Conservation (phyloP, 169 alveolate genomes). For the Besnoitia besnoiti region DNA sequence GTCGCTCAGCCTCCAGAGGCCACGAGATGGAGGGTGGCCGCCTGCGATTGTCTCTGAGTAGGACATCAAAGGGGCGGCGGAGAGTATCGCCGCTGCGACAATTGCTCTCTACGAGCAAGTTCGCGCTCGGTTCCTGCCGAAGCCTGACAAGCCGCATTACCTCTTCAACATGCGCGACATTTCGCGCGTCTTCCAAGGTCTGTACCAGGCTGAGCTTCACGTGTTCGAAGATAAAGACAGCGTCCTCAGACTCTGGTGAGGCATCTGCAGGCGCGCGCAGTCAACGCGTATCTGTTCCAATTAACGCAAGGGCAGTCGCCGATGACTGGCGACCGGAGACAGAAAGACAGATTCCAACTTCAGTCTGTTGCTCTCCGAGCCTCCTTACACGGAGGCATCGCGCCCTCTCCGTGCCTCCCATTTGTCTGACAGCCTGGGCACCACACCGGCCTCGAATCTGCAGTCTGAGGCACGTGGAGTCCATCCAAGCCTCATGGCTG, state of each 20-base stretch:
- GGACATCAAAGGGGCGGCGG: conserved; percentile 80
- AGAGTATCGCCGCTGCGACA: conserved; percentile 76
- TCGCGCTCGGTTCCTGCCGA: conserved; percentile 87
- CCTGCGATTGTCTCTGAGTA: background rate
- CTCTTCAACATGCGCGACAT: conserved; percentile 95
- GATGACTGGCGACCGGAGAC: too few relatives aligned
- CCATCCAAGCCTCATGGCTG: too few relatives aligned
- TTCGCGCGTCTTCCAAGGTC: conserved; percentile 92
- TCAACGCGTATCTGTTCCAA: too few relatives aligned
- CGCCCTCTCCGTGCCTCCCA: too few relatives aligned
- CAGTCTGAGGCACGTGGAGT: too few relatives aligned
- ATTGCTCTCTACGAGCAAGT: conserved; percentile 69
- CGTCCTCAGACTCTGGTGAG: conserved; percentile 71
- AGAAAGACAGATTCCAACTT: too few relatives aligned
- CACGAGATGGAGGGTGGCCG: background rate
- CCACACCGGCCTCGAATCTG: too few relatives aligned
- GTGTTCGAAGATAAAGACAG: conserved; percentile 87
- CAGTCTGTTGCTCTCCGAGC: too few relatives aligned
- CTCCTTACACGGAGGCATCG: too few relatives aligned
- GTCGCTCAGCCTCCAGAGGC: background rate
- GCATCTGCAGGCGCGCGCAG: too few relatives aligned
- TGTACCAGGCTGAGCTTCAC: conserved; percentile 85
- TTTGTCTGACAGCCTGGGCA: too few relatives aligned
- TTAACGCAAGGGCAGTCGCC: too few relatives aligned
- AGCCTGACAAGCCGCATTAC: conserved; percentile 94